Base-by-base conservation (phyloP, 2,329 filamentous ascomycete species). In the Huntiella savannae region DNA sequence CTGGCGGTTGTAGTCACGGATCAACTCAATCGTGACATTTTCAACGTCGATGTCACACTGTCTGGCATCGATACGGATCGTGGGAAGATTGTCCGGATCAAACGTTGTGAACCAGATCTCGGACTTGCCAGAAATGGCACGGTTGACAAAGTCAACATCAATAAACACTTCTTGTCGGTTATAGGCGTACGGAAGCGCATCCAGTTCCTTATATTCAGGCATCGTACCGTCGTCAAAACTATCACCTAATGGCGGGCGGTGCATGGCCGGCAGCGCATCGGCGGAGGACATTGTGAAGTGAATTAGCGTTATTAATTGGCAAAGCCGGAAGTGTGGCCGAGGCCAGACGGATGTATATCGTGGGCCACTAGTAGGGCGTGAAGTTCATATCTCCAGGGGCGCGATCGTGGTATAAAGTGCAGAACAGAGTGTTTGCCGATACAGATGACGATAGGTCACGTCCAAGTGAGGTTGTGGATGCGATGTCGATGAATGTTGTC, bases 131-230 rank as follows among this genome's bases (percentile, higher is more conserved):
- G 73, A 77, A 56, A 96, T 65, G 56, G 70, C 73, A 61, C 78
- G 79, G 46, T 73, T 74, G 52, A 73, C 70, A 59, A 98, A 92
- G 63, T 93, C 82, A 58, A 98, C 69, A 55, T 96, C 87, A 50
- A 98, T 69, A 55, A 86, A 79, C 43, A 98, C 79, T 59, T 83
- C 82, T 63, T 96, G 88, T 62, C 86, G 80, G 46, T 84, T 70
- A 49, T 96, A 65, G 36, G 70, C 65, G 47, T 63, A 67, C 19
- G 64, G 61, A 12, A 62, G 59, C 2, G 64, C 53, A 4, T 60
- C 57, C 6, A 52, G 50, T 50, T 66, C 63, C 43, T 61, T 52
- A 32, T 60, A 53, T 4, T 59, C 59, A 7, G 56, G 55, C 4
- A 61, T 48, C 39, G 56, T 57, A 44, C 61, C 59, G 15, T 59